Evolutionary conservation across 2,329 filamentous ascomycete species (phyloP), one percentile per base, ranked within the genome.

Genomic region (Aspergillus awamori): DNA sequence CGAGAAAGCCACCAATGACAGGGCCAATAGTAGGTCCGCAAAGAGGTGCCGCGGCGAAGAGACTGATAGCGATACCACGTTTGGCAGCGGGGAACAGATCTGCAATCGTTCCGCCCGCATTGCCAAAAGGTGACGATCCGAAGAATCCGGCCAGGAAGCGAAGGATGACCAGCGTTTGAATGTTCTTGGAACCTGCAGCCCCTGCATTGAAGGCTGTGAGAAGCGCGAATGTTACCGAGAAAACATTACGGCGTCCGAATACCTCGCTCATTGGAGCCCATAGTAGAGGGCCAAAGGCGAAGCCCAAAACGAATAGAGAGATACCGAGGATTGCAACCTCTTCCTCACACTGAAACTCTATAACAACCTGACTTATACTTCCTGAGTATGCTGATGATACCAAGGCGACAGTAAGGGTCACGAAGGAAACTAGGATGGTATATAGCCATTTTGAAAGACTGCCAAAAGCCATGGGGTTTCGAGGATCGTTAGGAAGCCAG

Each of bases 31-130:
- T 84, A 0, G 89, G 87, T 0, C 88, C 88, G 58, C 90, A 78
- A 71, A 89, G 90, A 0, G 88, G 88, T 7, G 87, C 87, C 13
- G 86, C 81, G 4, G 88, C 85, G 68, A 90, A 92, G 28, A 89
- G 70, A n/a, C 85, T 83, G 64, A 87, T 83, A 0, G 88, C 89
- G 43, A 82, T 61, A 59, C 86, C 86, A 62, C 86, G 76, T 55
- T 86, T 76, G 0, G 77, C 73, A 2, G 83, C 81, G 6, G 78
- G 70, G 66, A 87, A 88, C 74, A 87, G 84, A 69, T 89, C 86
- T 10, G 86, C 84, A 62, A 88, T 85, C 6, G 87, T 84, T 53
- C 86, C 86, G 1, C 85, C 85, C 2, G 84, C 83, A 68, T 88
- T 88, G 30, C 85, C 88, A 64, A 89, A 76, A 2, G 86, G 84